Conservation (phyloP, 2,329 filamentous ascomycete genomes). For the Colletotrichum horii region DNA sequence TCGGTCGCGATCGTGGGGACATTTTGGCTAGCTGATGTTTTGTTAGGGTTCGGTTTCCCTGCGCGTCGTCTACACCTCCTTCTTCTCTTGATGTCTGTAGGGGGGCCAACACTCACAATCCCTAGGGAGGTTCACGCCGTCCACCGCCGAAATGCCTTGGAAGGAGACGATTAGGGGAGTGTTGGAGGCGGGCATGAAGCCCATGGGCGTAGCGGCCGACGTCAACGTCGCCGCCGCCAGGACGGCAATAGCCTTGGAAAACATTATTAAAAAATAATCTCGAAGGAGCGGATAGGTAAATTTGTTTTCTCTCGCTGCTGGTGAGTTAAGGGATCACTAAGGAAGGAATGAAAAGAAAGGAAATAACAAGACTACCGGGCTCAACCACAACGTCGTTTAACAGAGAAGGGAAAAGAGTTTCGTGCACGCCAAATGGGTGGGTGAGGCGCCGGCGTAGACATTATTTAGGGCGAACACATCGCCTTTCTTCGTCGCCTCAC, state of each 20-base stretch:
- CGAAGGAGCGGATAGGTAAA: not conserved
- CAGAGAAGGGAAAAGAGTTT: slow-evolving; percentile 2
- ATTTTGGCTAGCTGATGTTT: slow-evolving; percentile 2
- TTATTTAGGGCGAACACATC: slow-evolving; percentile 9
- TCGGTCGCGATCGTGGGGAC: slow-evolving; percentile 21
- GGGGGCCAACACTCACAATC: slow-evolving; percentile 31
- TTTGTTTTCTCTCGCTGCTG: not conserved
- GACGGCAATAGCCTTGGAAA: slow-evolving; percentile 33
- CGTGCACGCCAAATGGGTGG: not conserved
- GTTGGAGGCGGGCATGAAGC: slow-evolving; percentile 43
- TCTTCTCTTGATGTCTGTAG: not conserved
- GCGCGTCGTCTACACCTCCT: too few species aligned
- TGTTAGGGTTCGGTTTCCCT: not conserved
- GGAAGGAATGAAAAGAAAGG: slow-evolving; percentile 8
- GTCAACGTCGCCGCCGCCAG: slow-evolving; percentile 35
- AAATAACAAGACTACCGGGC: slow-evolving; percentile 22
- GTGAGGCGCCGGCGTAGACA: not conserved
- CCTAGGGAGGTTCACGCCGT: slow-evolving; percentile 42
- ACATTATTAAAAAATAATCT: slow-evolving; percentile 30
- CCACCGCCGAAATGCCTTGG: slow-evolving; percentile 37
- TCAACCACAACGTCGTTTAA: slow-evolving; percentile 14
- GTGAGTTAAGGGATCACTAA: not conserved
- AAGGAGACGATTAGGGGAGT: slow-evolving; percentile 45
- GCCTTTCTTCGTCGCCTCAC: not conserved
- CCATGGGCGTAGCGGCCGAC: slow-evolving; percentile 44